These are phyloP conservation scores for Cryptosporidium sp. DNA, from an alignment of 169 alveolate species.

Conservation along the genomic window DNA sequence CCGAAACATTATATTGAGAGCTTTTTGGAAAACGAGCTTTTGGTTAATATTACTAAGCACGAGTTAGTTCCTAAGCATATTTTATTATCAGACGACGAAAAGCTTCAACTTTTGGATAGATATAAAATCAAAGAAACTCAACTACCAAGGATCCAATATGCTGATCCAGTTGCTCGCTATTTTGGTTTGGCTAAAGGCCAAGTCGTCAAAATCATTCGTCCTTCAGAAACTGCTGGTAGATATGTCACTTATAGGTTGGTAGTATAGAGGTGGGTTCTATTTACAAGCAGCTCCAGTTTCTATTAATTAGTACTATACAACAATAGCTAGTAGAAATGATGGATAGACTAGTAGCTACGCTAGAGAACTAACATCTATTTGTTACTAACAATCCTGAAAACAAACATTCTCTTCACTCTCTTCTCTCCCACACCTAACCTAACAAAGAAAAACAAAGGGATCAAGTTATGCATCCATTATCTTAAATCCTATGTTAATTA, in stretches of 20 bases:
- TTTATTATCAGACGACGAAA: constrained; percentile 93
- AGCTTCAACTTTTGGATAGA: constrained; percentile 90
- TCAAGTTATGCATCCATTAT: constrained; percentile 1
- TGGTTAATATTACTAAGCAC: constrained; percentile 96
- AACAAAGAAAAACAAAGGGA: not conserved
- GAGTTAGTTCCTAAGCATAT: constrained; percentile 97
- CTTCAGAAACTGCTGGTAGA: constrained; percentile 99
- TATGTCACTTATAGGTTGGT: constrained; percentile 96
- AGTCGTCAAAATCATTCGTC: constrained; percentile 96
- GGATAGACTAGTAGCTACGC: not conserved
- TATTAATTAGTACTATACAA: not conserved
- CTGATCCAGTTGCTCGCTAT: constrained; percentile 97
- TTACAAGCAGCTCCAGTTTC: not conserved
- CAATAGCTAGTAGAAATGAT: not conserved
- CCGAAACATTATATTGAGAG: constrained; percentile 91
- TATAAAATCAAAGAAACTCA: constrained; percentile 94
- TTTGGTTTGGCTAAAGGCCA: constrained; percentile 94
- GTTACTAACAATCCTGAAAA: no score
- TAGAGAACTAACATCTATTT: not conserved
- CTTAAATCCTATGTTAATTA: constrained; percentile 3
- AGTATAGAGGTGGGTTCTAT: constrained; percentile 74
- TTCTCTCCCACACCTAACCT: not conserved
- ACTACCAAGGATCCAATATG: constrained; percentile 95
- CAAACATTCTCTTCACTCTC: not conserved
- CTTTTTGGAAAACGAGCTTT: constrained; percentile 90